A percentile compares a stretch with the other conserved stretches of the same genome.
phyloP scores from a whole-genome alignment of 805 yeast genomes.

The Millerozyma miso region DNA sequence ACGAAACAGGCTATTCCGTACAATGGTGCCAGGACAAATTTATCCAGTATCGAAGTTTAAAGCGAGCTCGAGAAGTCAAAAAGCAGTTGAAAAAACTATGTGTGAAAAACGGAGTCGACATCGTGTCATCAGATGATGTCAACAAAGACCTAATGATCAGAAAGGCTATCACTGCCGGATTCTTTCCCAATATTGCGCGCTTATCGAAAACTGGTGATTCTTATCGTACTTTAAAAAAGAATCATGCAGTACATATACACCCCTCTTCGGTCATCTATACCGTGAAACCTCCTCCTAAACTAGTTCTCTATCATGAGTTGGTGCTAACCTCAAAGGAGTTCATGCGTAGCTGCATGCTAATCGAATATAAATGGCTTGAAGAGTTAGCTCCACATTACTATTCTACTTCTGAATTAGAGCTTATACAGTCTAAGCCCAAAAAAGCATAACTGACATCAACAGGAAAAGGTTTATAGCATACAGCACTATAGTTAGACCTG shows the following conservation, averaged over 20 bases:
- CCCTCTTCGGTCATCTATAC: slow-evolving; percentile 75
- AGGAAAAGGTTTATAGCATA: too few relatives aligned
- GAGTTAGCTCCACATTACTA: slow-evolving; percentile 71
- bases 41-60: slow-evolving; percentile 69
- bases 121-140: slow-evolving; percentile 13
- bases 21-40: slow-evolving; percentile 87
- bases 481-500: too few relatives aligned
- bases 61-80: slow-evolving; percentile 64
- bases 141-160: slow-evolving; percentile 30
- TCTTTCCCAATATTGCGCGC: slow-evolving; percentile 61
- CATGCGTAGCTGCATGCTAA: slow-evolving; percentile 75
- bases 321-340: slow-evolving; percentile 83
- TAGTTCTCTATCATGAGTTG: slow-evolving; percentile 76
- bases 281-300: slow-evolving; percentile 67
- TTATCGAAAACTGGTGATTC: slow-evolving; percentile 62
- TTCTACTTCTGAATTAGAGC: slow-evolving; percentile 1
- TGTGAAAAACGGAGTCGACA: slow-evolving; percentile 43
- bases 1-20: slow-evolving; percentile 56
- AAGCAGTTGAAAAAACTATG: slow-evolving; percentile 65
- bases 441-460: neutral
- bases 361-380: slow-evolving; percentile 66
- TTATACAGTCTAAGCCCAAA: neutral
- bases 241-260: slow-evolving; percentile 74
- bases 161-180: slow-evolving; percentile 62
- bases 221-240: slow-evolving; percentile 61